Evolutionary conservation across 1,139 yeast genomes (phyloP), one percentile per base, ranked within the genome.

Genomic region (Candida tetrigidarum): DNA sequence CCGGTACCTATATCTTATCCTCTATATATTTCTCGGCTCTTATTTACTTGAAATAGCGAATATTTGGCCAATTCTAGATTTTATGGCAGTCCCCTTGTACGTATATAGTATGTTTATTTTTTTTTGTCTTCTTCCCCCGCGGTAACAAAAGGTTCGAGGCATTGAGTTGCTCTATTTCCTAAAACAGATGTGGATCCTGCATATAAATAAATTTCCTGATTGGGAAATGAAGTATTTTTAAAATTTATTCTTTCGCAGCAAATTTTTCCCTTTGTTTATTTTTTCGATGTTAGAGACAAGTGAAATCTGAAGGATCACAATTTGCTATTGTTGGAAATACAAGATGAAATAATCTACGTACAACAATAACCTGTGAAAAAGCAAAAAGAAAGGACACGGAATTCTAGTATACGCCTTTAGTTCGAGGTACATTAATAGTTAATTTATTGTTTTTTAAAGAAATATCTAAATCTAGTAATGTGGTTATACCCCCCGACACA

Each of bases 201-300:
- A 39, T 22, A 22, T 14, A 28, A 18, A 20, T 15, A 29, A 23
- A 41, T 27, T 41, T 34, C 39, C 43, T 26, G n/a, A 33, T 33
- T 27, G 18, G 39, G 43, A 12, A 27, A 27, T 18, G 19, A 33
- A 22, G 25, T 22, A 20, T 20, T 15, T 15, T 22, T n/a, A n/a
- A n/a, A n/a, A n/a, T n/a, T n/a, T n/a, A n/a, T n/a, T n/a, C n/a
- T 40, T 40, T 40, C 27, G 43, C 38, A 33, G 20, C 34, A 18
- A 14, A 10, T 29, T 20, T 26, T 28, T 18, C n/a, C n/a, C n/a
- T n/a, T n/a, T n/a, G n/a, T n/a, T n/a, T n/a, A n/a, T n/a, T n/a
- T n/a, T n/a, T n/a, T n/a, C n/a, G n/a, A n/a, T 34, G n/a, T 11
- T 16, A 30, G 25, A 22, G 25, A 22, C 25, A 22, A 10, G 25